A percentile compares a stretch with the other conserved stretches of the same genome.
These are phyloP conservation scores for Drechslerella stenobrocha DNA, from an alignment of 2,329 filamentous ascomycete genomes.

Conservation along the genomic window DNA sequence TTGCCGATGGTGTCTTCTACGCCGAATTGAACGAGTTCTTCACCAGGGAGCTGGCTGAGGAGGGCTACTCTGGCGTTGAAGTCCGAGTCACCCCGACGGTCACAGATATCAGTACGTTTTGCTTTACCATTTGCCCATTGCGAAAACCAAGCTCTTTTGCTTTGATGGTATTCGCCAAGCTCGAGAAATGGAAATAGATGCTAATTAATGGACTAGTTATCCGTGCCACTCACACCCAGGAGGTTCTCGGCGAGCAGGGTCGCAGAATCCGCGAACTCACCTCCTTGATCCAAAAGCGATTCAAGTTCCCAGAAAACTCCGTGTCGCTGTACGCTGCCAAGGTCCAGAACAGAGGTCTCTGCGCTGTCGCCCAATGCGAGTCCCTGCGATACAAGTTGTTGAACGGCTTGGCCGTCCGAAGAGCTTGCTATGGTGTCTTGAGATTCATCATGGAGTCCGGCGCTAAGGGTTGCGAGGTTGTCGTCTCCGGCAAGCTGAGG, in stretches of 20 bases:
- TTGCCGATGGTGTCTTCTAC: conserved; percentile 99
- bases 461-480: conserved; percentile 99
- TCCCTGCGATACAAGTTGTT: conserved; percentile 99
- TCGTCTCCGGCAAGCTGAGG: conserved; percentile 98
- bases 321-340: conserved; percentile 99
- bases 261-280: conserved; percentile 99
- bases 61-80: conserved; percentile 99
- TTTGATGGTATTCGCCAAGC: not conserved
- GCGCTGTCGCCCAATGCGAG: conserved; percentile 99
- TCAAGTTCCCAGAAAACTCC: conserved; percentile 99
- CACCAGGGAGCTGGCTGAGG: conserved; percentile 99
- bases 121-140: not conserved
- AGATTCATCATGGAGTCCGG: conserved; percentile 99
- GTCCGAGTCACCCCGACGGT: conserved; percentile 99
- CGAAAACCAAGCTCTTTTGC: not conserved
- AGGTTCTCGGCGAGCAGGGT: conserved; percentile 99
- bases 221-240: conserved; percentile 99
- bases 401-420: conserved; percentile 97
- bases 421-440: conserved; percentile 99
- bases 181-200: conserved; percentile 24
- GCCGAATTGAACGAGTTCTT: conserved; percentile 99
- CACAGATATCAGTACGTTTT: conserved; percentile 84
- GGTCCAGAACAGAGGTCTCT: conserved; percentile 99
- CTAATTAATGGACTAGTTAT: conserved; percentile 64
- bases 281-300: conserved; percentile 99